Base-by-base conservation (phyloP, 2,329 filamentous ascomycete genomes). In the Fusarium protoensiforme region DNA sequence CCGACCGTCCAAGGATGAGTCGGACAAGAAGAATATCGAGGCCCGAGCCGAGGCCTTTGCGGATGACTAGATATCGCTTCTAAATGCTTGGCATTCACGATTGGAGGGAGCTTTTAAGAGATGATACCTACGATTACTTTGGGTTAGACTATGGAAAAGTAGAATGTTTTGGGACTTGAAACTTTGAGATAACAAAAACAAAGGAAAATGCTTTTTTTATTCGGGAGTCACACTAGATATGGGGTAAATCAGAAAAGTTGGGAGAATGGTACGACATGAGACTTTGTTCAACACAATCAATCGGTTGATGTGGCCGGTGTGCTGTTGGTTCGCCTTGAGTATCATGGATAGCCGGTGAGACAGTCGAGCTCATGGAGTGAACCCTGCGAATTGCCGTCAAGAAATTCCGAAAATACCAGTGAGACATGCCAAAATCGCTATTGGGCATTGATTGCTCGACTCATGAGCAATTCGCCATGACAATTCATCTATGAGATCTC, bases 11-110 rank as follows among this genome's bases (percentile, higher is more conserved):
- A 84, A 81, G 75, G 80, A 83, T 53, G 79, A 83, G 51, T 79
- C 78, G 18, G 78, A 80, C 68, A 73, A 79, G 69, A 76, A 74
- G 66, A 78, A 78, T 58, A 77, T 81, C 33, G 82, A 85, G 71
- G 84, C 83, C 59, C 81, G 83, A 64, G 83, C 78, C 36, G 84
- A 85, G 76, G 83, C 83, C 20, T 85, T 85, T 66, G 80, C 78
- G 31, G 80, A 85, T 31, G 82, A 81, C 53, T 84, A 74, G 75
- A 51, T 48, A n/a, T 8, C 35, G 5, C 13, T 13, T 10, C 14
- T 24, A 33, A 29, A 14, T 38, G 43, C 16, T 53, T 51, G 22
- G 4, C 35, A 8, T 46, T 31, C 14, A 11, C 18, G 11, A 29
- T 43, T 33, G 39, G 22, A 31, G n/a, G 29, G 51, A 36, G 22